A percentile compares a stretch with the other conserved stretches of the same genome.
phyloP scores from a whole-genome alignment of 805 yeast genomes.

The Metschnikowia peoriensis region DNA sequence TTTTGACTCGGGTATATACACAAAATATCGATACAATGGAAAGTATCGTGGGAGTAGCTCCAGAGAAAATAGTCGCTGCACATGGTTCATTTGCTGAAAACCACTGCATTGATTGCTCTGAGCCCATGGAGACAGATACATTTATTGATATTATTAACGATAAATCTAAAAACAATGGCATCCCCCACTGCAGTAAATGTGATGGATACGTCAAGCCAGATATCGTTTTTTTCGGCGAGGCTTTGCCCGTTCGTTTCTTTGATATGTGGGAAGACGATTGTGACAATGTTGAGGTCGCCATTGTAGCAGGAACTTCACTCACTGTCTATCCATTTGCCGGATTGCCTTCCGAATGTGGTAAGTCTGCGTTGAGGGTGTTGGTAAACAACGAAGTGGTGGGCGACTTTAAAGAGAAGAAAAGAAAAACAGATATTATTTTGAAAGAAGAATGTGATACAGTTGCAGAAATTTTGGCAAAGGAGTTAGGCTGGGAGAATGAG shows the following conservation, averaged over 20 bases:
- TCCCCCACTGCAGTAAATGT: slow-evolving; percentile 63
- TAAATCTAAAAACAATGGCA: slow-evolving; percentile 27
- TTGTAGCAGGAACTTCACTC: slow-evolving; percentile 91
- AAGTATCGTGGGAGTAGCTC: slow-evolving; percentile 72
- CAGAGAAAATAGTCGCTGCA: slow-evolving; percentile 74
- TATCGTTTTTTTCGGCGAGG: slow-evolving; percentile 93
- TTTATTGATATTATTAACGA: slow-evolving; percentile 42
- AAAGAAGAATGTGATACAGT: slow-evolving; percentile 67
- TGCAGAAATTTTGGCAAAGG: slow-evolving; percentile 50
- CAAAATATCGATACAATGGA: slow-evolving; percentile 95
- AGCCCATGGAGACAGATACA: slow-evolving; percentile 47
- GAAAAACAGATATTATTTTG: slow-evolving; percentile 60
- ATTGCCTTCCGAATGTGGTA: slow-evolving; percentile 64
- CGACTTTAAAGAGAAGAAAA: slow-evolving; percentile 47
- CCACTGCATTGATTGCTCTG: slow-evolving; percentile 76
- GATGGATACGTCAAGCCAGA: slow-evolving; percentile 85
- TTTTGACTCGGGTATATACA: slow-evolving; percentile 72
- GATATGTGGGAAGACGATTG: slow-evolving; percentile 60
- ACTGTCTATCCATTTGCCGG: slow-evolving; percentile 90
- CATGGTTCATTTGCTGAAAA: slow-evolving; percentile 90
- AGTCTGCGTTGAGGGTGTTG: slow-evolving; percentile 53
- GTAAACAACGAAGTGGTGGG: slow-evolving; percentile 81
- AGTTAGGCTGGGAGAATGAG: slow-evolving; percentile 65
- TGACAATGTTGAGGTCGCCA: slow-evolving; percentile 60
- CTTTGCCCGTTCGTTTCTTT: slow-evolving; percentile 70